Percentiles rank a stretch among this genome's conserved stretches.
Conservation (phyloP, 352 stramenopile genomes). For the Phytophthora multivora region DNA sequence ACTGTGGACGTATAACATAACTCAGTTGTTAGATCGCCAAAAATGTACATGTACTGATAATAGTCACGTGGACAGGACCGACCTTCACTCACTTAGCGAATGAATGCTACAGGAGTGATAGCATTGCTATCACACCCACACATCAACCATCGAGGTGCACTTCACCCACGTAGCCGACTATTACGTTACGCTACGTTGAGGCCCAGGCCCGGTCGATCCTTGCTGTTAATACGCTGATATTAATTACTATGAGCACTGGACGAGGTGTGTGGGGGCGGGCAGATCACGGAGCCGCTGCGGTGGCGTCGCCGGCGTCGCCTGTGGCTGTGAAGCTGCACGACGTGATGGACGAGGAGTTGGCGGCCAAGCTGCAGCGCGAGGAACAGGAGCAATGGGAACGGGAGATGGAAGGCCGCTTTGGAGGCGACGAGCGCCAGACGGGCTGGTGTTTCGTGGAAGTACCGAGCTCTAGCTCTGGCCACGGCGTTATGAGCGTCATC, state of each 20-base stretch:
- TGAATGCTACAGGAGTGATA: conserved; percentile 10
- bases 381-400: conserved; percentile 71
- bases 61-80: neutral
- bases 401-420: conserved; percentile 66
- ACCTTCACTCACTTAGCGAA: conserved; percentile 11
- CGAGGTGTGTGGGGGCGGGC: conserved; percentile 10
- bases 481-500: conserved; percentile 75
- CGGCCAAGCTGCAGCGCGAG: conserved; percentile 69
- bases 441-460: conserved; percentile 83
- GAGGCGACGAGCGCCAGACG: conserved; percentile 53
- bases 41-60: too few relatives aligned
- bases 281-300: neutral
- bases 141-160: conserved; percentile 12
- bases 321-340: conserved; percentile 57
- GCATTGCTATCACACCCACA: conserved; percentile 18
- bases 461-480: conserved; percentile 54
- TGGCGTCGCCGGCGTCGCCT: conserved; percentile 24
- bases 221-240: conserved; percentile 9
- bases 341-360: conserved; percentile 77
- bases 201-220: neutral
- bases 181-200: conserved; percentile 13
- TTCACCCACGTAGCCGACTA: conserved; percentile 9
- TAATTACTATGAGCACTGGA: conserved; percentile 15
- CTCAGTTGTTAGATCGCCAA: too few relatives aligned
- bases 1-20: too few relatives aligned